Base-by-base conservation (phyloP, 148 eudicot genomes). In the Spergularia marina region DNA sequence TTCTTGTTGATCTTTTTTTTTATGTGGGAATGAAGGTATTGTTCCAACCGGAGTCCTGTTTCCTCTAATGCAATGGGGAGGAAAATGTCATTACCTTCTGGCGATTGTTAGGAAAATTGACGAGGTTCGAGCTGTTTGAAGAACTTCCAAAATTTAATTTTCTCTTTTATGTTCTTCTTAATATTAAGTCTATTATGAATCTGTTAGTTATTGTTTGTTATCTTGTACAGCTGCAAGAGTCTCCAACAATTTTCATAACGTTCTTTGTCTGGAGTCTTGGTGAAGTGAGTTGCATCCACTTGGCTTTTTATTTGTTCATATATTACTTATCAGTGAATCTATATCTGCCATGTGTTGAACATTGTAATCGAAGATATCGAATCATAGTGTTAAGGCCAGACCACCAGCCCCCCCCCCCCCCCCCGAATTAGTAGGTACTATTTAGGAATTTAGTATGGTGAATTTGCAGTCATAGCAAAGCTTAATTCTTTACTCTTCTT, bases 31-130 rank as follows among this genome's bases (percentile, higher is more conserved):
- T 72, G 74, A 72, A 93, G 98, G 97, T 70, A 82, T 93, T 84
- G 98, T 93, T 62, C 98, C 97, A 6, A 91, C 89, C 80, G 98
- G 98, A 80, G 83, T 85, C 70, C 74, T 91, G 84, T 77, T 94
- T 72, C 94, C 97, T 69, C 80, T 94, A 23, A 87, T 94, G 94
- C 98, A 94, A 80, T 91, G 97, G 97, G 92, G 94, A 77, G 97
- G 98, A 81, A 87, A 94, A 83, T 82, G 79, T 77, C 98, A 94
- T 74, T 87, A 85, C 71, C 80, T 89, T 72, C 54, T 91, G 39
- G 97, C 93, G 56, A 84, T 94, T 80, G 92, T 86, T 74, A 80
- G 83, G 57, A 82, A 71, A 44, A 76, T 89, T 68, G 30, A 74
- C 41, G 91, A 89, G 97, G 98, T 91, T 77, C 15, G 61, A 54